Base-by-base conservation (phyloP, 225 moss, liverwort and hornwort species). In the Climacium dendroides region DNA sequence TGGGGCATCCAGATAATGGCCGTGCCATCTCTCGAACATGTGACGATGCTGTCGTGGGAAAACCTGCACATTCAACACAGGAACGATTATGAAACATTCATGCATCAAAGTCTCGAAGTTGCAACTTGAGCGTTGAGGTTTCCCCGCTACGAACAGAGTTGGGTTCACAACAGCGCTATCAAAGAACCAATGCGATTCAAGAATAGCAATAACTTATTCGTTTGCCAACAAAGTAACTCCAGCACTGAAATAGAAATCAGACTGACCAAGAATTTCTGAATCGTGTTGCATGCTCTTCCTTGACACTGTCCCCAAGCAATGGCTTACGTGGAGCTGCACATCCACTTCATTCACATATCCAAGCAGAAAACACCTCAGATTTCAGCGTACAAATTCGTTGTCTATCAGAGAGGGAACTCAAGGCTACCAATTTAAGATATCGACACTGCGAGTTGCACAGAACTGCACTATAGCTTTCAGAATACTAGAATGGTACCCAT, bases 1-100 rank as follows among this genome's bases (percentile, higher is more conserved):
- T 95, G 95, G 85, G 95, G 99, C 83, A 92, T 97, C 99, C 99
- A 99, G 76, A 99, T 99, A 76, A 99, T 99, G 50, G 99, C 97
- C 78, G 96, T 97, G 83, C 99, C 99, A 87, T 99, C 99, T 82
- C 97, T 93, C 43, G 99, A 99, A 89, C 99, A 99, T 74, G 99
- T 97, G 55, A 99, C 99, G 76, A 99, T 99, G 89, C 96, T 98
- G 89, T 97, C 97, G 91, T 97, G 95, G 47, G 99, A 93, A 94
- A 92, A 93, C 93, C 93, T 93, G 87, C 66, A 91, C 54, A 78
- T 60, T 82, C 53, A 79, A 78, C 58, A 73, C 58, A 85, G 48
- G 45, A 70, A 47, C 77, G 58, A 78, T 73, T 61, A n/a, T 26
- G 61, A 83, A 66, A 85, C 34, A 58, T 43, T 54, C 32, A 62